Evolutionary conservation across 768 basidiomycete species (phyloP).

Genomic region (Lactarius akahatsu): DNA sequence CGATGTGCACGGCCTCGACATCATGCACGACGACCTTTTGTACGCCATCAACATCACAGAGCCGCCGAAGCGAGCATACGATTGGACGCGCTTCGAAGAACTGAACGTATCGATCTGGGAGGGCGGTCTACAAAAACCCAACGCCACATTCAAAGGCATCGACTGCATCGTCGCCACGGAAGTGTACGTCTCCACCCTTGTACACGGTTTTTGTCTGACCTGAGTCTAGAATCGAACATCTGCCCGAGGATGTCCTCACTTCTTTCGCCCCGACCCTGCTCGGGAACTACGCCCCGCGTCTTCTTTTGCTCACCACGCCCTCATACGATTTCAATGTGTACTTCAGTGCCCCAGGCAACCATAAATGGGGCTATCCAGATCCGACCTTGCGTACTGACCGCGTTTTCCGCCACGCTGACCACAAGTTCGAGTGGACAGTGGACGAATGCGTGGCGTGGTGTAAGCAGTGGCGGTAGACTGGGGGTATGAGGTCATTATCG

Average conservation of each 20-base stretch:
- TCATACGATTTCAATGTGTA: conserved; percentile 81
- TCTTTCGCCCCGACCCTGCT: conserved; percentile 70
- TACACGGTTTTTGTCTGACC: not conserved
- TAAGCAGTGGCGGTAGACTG: conserved; percentile 53
- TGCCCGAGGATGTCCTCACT: conserved; percentile 56
- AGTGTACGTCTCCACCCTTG: conserved; percentile 53
- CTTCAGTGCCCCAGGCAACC: conserved; percentile 57
- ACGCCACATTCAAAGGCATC: conserved; percentile 59
- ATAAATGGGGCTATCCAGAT: conserved; percentile 55
- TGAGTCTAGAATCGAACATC: conserved; percentile 70
- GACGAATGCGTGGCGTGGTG: conserved; percentile 75
- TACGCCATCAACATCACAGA: conserved; percentile 51
- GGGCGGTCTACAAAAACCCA: conserved; percentile 68
- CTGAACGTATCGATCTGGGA: conserved; percentile 68
- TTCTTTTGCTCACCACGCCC: conserved; percentile 81
- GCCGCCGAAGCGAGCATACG: conserved; percentile 38
- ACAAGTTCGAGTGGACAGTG: conserved; percentile 87
- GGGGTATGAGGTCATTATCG: conserved; percentile 67
- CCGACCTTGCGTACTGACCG: conserved; percentile 74
- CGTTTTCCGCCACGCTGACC: conserved; percentile 77
- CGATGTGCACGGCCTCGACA: conserved; percentile 63
- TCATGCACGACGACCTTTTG: conserved; percentile 52
- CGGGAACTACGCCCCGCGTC: conserved; percentile 71
- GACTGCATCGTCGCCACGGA: conserved; percentile 79
- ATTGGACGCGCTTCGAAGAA: conserved; percentile 61